Evolutionary conservation across 2,329 filamentous ascomycete species (phyloP).

Genomic region (Fusarium sacchari): DNA sequence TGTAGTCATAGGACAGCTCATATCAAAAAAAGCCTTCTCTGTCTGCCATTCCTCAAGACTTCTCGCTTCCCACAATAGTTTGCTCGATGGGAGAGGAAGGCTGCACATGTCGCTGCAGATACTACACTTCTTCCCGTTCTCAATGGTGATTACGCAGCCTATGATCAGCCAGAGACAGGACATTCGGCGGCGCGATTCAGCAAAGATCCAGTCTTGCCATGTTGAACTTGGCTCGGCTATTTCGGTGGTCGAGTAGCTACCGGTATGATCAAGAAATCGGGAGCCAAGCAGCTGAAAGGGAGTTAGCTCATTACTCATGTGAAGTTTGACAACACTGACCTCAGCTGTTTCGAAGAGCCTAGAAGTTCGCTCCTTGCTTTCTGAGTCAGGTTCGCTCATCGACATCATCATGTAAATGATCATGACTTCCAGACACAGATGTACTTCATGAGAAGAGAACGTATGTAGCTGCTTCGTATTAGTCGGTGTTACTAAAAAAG

Average conservation of each 20-base stretch:
- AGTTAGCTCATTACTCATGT: background rate
- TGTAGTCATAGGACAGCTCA: constrained; percentile 11
- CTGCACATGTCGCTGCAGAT: background rate
- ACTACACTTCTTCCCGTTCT: constrained; percentile 9
- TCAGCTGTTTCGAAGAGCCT: constrained; percentile 33
- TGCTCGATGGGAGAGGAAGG: constrained; percentile 34
- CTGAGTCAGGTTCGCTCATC: constrained; percentile 29
- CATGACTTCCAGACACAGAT: constrained; percentile 38
- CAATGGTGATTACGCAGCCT: constrained; percentile 35
- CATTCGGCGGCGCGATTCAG: constrained; percentile 44
- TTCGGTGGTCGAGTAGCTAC: constrained; percentile 27
- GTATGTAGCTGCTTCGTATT: background rate
- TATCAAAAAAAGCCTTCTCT: constrained; percentile 35
- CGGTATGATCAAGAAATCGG: constrained; percentile 13
- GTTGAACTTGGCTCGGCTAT: constrained; percentile 17
- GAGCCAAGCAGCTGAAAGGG: constrained; percentile 10
- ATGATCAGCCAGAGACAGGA: constrained; percentile 42
- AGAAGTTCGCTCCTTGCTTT: background rate
- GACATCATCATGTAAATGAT: constrained; percentile 47
- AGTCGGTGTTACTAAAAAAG: background rate
- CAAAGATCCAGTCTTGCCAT: constrained; percentile 48
- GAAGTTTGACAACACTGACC: background rate
- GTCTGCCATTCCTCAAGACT: constrained; percentile 40
- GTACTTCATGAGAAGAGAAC: constrained; percentile 12
- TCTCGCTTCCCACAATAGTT: constrained; percentile 40